These are phyloP conservation scores for Trichoderma reesei DNA, from an alignment of 495 filamentous ascomycete species.

Conservation along the genomic window DNA sequence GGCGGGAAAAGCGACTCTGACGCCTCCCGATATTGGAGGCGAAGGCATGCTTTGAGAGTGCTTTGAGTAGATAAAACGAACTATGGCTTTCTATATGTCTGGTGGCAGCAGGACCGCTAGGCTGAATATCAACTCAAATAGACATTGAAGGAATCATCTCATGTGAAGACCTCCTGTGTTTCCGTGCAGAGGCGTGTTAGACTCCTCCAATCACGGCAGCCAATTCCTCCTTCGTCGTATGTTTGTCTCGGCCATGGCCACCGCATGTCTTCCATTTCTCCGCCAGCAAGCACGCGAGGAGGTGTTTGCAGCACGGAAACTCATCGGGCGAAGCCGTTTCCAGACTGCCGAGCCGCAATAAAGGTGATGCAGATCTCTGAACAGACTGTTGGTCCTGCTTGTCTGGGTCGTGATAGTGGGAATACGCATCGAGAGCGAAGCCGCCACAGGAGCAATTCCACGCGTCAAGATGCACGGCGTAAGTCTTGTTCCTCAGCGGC, in stretches of 20 bases:
- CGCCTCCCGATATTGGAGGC: background rate
- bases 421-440: constrained; percentile 62
- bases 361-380: background rate
- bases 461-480: constrained; percentile 61
- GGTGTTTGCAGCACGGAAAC: constrained; percentile 74
- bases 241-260: constrained; percentile 41
- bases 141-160: background rate
- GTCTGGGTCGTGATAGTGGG: constrained; percentile 24
- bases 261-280: constrained; percentile 55
- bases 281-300: constrained; percentile 74
- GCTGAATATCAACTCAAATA: background rate
- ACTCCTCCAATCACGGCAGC: constrained; percentile 52
- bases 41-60: background rate
- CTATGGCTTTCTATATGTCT: background rate
- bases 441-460: constrained; percentile 88
- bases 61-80: background rate
- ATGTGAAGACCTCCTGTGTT: background rate
- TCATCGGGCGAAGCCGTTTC: constrained; percentile 22
- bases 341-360: constrained; percentile 33
- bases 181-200: background rate
- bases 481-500: constrained; percentile 26
- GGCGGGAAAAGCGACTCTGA: constrained; percentile 12
- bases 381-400: constrained; percentile 13
- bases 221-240: constrained; percentile 54
- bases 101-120: background rate